Percentiles rank a stretch among this genome's conserved stretches.
Evolutionary conservation across 306 rosid species (phyloP).

Genomic region (Corylus heterophylla): DNA sequence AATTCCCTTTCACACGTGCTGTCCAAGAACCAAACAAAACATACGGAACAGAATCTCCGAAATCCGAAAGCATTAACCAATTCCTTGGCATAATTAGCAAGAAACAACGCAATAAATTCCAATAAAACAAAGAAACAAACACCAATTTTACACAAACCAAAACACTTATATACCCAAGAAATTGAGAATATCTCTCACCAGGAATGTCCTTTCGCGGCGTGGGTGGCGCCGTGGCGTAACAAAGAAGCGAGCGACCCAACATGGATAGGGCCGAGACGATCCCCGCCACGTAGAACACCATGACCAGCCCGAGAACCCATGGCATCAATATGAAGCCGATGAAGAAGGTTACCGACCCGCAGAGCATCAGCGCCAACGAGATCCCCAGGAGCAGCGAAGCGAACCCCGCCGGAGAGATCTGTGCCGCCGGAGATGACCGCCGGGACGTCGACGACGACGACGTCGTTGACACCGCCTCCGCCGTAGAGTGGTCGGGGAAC

Average conservation of each 20-base stretch:
- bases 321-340: conserved; percentile 91
- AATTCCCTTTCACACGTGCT: neutral
- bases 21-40: neutral
- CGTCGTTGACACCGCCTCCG: neutral
- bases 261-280: conserved; percentile 60
- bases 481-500: conserved; percentile 36
- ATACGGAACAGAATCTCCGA: neutral
- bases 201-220: conserved; percentile 62
- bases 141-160: neutral
- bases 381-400: conserved; percentile 81
- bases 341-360: conserved; percentile 91
- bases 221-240: conserved; percentile 45
- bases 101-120: neutral
- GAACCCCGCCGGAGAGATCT: conserved; percentile 79
- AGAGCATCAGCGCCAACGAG: conserved; percentile 82
- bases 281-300: conserved; percentile 74
- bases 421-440: conserved; percentile 21
- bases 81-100: neutral
- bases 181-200: conserved; percentile 35
- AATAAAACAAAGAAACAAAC: neutral
- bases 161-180: neutral
- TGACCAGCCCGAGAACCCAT: conserved; percentile 77
- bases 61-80: neutral
- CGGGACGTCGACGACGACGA: conserved; percentile 7
- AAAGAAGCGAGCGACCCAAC: conserved; percentile 69